Conservation (phyloP, 306 rosid genomes). For the Abrus precatorius region DNA sequence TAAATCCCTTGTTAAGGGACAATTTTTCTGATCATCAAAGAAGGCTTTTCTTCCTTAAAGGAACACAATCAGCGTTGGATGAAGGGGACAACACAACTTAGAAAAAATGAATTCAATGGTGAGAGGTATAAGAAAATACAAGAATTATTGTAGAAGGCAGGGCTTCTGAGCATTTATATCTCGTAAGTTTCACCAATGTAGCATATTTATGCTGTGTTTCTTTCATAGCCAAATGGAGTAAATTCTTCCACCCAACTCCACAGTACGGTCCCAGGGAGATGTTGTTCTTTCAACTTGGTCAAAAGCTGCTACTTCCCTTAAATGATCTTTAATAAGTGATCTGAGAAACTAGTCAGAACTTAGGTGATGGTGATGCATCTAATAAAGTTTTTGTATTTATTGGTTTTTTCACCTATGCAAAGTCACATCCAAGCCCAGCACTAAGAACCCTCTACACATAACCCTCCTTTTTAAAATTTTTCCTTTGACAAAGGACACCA, state of each 20-base stretch:
- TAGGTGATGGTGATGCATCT: slow-evolving; percentile 53
- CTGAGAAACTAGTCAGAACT: slow-evolving; percentile 44
- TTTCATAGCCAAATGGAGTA: slow-evolving; percentile 46
- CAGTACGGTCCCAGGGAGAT: slow-evolving; percentile 35
- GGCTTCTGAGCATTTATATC: not conserved
- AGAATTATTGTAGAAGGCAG: not conserved
- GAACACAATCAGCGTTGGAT: not conserved
- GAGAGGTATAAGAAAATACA: not conserved
- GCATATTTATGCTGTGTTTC: not conserved
- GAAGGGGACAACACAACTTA: not conserved
- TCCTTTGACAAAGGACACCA: slow-evolving; percentile 27
- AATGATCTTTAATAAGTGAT: slow-evolving; percentile 48
- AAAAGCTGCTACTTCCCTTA: slow-evolving; percentile 33
- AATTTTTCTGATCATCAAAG: not conserved
- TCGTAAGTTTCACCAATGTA: not conserved
- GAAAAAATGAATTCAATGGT: not conserved
- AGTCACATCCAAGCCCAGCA: slow-evolving; percentile 60
- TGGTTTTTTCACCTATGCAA: slow-evolving; percentile 55
- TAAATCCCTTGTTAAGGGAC: not conserved
- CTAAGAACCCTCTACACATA: slow-evolving; percentile 42
- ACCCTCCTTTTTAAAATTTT: slow-evolving; percentile 31
- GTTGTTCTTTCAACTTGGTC: slow-evolving; percentile 42
- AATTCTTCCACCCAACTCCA: slow-evolving; percentile 56
- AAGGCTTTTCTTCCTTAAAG: not conserved
- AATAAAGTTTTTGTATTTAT: slow-evolving; percentile 44